Conservation (phyloP, 2,329 filamentous ascomycete species). For the Penicillium italicum region DNA sequence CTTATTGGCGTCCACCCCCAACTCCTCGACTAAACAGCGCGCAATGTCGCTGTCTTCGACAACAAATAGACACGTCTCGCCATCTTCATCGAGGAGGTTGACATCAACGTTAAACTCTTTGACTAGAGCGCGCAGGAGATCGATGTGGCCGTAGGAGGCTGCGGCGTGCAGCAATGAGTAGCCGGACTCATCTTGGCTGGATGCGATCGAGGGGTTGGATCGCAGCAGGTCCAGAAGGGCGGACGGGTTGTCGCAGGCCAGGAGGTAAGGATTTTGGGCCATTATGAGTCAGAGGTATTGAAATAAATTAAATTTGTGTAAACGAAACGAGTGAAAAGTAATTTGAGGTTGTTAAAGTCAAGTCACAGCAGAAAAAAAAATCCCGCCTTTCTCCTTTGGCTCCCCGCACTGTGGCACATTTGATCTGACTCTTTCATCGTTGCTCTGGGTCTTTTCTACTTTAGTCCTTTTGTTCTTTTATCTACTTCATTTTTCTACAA, state of each 20-base stretch:
- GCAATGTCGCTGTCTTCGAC: slow-evolving; percentile 77
- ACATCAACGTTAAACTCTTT: slow-evolving; percentile 72
- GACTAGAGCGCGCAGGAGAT: slow-evolving; percentile 72
- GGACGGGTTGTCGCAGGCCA: slow-evolving; percentile 77
- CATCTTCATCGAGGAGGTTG: slow-evolving; percentile 82
- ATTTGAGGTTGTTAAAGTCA: background rate
- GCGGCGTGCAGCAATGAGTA: slow-evolving; percentile 94
- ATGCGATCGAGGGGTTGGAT: slow-evolving; percentile 70
- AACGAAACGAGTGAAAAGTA: background rate
- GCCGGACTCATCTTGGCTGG: slow-evolving; percentile 80
- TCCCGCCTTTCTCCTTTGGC: slow-evolving; percentile 19
- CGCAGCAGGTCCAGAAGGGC: slow-evolving; percentile 71
- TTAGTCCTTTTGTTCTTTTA: background rate
- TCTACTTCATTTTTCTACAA: background rate
- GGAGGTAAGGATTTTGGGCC: slow-evolving; percentile 62
- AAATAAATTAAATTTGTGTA: background rate
- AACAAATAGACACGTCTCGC: slow-evolving; percentile 93
- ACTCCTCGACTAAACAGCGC: slow-evolving; percentile 73
- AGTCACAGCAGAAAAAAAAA: slow-evolving; percentile 1
- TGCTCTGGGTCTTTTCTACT: background rate
- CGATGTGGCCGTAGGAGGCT: slow-evolving; percentile 83
- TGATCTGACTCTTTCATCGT: background rate
- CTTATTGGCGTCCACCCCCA: slow-evolving; percentile 64
- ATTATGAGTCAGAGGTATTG: slow-evolving; percentile 20
- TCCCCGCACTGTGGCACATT: slow-evolving; percentile 23